Evolutionary conservation across 768 basidiomycete species (phyloP), one percentile per base, ranked within the genome.

Genomic region (Ephemerocybe angulata): DNA sequence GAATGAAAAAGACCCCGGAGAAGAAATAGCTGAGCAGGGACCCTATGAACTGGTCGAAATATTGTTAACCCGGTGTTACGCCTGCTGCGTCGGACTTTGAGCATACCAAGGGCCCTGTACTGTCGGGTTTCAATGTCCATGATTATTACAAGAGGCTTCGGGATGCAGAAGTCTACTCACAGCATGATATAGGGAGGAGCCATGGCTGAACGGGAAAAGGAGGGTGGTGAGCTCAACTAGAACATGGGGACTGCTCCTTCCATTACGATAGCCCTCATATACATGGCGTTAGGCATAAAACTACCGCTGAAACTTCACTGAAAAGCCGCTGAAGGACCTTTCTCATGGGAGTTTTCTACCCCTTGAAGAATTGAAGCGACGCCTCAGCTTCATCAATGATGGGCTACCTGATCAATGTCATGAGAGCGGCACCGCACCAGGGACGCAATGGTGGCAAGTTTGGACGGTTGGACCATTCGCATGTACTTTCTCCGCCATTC

Each of bases 101-200:
- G 27, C 48, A 12, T 21, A 50, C 48, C 48, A 50, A 22, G 19
- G 48, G 48, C 13, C 48, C 48, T 29, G 48, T 50, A n/a, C 48
- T 50, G 21, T 29, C 30, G 11, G 28, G 15, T 15, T 4, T 11
- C 12, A 28, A 11, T 21, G 4, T 19, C 27, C 25, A 4, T 24
- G 46, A 48, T n/a, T n/a, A n/a, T n/a, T n/a, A n/a, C n/a, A n/a
- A 30, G 17, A 3, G 13, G 15, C 17, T 29, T 15, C 7, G 13
- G 27, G 17, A 17, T 30, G 15, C 17, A 48, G 17, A 48, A 4
- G 17, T 11, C 27, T 10, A 30, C 48, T 31, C 31, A 50, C 48
- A 33, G 31, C 30, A 50, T 31, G 25, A 50, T 13, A 21, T 50
- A 50, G 8, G 31, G 4, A 19, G 48, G 30, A 13, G 48, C 48